phyloP scores from a whole-genome alignment of 1,139 yeast species.

The Hyphopichia wangnamkhiaoensis region DNA sequence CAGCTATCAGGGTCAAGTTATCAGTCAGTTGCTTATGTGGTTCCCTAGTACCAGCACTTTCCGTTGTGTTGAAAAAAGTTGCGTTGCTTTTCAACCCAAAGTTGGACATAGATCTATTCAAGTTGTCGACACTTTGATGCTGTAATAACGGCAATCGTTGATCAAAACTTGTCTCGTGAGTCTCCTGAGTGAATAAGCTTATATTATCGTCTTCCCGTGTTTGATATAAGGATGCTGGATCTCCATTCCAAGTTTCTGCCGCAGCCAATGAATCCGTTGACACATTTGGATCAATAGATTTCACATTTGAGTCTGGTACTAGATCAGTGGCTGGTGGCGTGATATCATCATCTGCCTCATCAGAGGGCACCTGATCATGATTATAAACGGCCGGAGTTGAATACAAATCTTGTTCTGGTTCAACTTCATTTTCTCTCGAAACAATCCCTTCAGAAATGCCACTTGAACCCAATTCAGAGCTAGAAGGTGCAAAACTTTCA shows the following conservation, averaged over 20 bases:
- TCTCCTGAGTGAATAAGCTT: conserved; percentile 22
- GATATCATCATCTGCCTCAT: background rate
- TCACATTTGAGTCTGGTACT: background rate
- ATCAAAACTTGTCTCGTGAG: conserved; percentile 19
- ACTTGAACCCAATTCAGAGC: background rate
- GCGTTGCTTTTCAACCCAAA: conserved; percentile 4
- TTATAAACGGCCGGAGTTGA: background rate
- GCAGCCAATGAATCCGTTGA: conserved; percentile 1
- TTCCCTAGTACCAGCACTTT: conserved; percentile 2
- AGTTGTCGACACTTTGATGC: conserved; percentile 25
- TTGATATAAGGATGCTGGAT: background rate
- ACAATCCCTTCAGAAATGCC: too few relatives aligned
- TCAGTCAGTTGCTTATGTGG: conserved; percentile 11
- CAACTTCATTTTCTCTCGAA: background rate
- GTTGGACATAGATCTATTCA: conserved; percentile 11
- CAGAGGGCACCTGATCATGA: background rate
- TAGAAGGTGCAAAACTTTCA: background rate
- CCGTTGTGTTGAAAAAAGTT: conserved; percentile 6
- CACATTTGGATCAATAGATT: background rate
- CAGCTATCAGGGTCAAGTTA: conserved; percentile 17
- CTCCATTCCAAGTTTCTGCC: background rate
- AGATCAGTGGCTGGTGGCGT: background rate
- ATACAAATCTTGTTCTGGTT: background rate
- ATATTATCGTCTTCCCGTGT: conserved; percentile 8
- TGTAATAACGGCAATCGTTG: conserved; percentile 35